phyloP scores from a whole-genome alignment of 805 yeast genomes.

The Candida odintsovae region DNA sequence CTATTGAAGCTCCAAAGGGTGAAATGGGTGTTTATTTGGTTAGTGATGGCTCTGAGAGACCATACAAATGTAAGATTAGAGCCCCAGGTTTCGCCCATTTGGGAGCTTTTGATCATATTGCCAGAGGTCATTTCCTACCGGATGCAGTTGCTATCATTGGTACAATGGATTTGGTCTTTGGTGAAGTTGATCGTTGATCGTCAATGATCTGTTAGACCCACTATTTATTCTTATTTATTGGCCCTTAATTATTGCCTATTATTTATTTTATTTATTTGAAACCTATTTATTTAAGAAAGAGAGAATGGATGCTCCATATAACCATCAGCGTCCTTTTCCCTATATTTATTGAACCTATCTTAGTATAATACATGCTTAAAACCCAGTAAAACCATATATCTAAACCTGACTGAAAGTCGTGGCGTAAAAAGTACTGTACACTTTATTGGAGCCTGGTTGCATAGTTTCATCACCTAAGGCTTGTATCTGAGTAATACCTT shows the following conservation, averaged over 20 bases:
- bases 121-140: slow-evolving; percentile 82
- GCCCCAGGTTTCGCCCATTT: slow-evolving; percentile 93
- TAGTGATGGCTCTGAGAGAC: slow-evolving; percentile 85
- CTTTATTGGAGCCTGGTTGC: too few relatives aligned
- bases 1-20: slow-evolving; percentile 92
- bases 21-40: slow-evolving; percentile 90
- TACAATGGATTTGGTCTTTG: slow-evolving; percentile 92
- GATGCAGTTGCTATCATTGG: slow-evolving; percentile 93
- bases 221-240: slow-evolving; percentile 7
- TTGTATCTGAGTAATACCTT: too few relatives aligned
- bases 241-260: slow-evolving; percentile 6
- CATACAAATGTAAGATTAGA: slow-evolving; percentile 87
- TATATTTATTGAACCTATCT: slow-evolving; percentile 1
- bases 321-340: not conserved
- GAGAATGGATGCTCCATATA: not conserved
- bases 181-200: slow-evolving; percentile 82
- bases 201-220: not conserved
- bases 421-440: too few relatives aligned
- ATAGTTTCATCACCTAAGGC: too few relatives aligned
- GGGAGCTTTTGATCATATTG: slow-evolving; percentile 81
- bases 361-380: not conserved
- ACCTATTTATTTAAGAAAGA: not conserved
- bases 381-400: too few relatives aligned
- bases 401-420: too few relatives aligned
- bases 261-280: slow-evolving; percentile 5